Evolutionary conservation across 208 protist species (phyloP).

Genomic region (Trypanosoma mega): DNA sequence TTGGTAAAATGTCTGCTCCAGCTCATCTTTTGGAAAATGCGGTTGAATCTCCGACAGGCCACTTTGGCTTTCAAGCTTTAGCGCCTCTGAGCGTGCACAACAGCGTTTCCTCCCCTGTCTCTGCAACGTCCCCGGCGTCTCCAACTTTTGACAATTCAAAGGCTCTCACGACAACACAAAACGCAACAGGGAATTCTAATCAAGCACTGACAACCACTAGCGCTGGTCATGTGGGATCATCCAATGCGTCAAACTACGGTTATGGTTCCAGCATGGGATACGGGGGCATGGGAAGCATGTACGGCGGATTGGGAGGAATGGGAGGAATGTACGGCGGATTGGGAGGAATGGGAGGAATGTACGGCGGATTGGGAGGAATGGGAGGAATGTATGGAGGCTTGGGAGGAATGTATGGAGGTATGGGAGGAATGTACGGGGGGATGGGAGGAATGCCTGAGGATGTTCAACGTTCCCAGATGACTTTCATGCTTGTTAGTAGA

Average conservation of each 20-base stretch:
- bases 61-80: too few species aligned
- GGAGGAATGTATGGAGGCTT: too few species aligned
- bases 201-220: conserved; percentile 9
- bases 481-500: conserved; percentile 85
- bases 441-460: conserved; percentile 85
- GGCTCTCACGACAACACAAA: too few species aligned
- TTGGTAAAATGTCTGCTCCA: too few species aligned
- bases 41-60: conserved; percentile 13
- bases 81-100: too few species aligned
- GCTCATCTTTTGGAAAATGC: conserved; percentile 15
- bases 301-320: conserved; percentile 40
- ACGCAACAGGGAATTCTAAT: conserved; percentile 1
- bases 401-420: conserved; percentile 24
- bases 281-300: conserved; percentile 29
- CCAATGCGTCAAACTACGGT: conserved; percentile 15
- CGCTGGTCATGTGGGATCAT: neutral
- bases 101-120: too few species aligned
- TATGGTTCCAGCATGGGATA: conserved; percentile 36
- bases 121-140: too few species aligned
- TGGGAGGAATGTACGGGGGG: conserved; percentile 44
- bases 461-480: conserved; percentile 83
- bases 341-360: conserved; percentile 39
- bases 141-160: too few species aligned
- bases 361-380: conserved; percentile 27
- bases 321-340: conserved; percentile 34